phyloP scores from a whole-genome alignment of 768 basidiomycete genomes.

The Gelatoporia subvermispora region DNA sequence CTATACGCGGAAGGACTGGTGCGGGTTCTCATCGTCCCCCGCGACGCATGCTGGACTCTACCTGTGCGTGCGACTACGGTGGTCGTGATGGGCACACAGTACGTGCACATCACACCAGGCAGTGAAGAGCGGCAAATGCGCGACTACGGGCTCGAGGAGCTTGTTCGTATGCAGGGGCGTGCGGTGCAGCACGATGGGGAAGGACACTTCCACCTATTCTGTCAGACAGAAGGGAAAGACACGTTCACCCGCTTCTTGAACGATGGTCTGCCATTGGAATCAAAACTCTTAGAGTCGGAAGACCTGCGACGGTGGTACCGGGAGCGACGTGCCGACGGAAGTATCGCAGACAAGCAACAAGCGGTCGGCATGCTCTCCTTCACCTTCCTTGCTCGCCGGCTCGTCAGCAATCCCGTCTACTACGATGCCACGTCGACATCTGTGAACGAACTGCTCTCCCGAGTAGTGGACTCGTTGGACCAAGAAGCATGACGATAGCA shows the following conservation, averaged over 20 bases:
- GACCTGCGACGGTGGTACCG: slow-evolving; percentile 46
- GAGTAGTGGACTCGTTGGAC: slow-evolving; percentile 58
- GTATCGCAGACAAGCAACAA: slow-evolving; percentile 53
- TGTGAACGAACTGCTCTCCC: slow-evolving; percentile 56
- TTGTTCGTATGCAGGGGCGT: slow-evolving; percentile 88
- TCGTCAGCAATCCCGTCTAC: slow-evolving; percentile 78
- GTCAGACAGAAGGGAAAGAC: slow-evolving; percentile 81
- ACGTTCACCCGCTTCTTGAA: slow-evolving; percentile 79
- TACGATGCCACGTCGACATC: slow-evolving; percentile 55
- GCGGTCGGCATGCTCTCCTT: slow-evolving; percentile 74
- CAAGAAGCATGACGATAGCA: neutral
- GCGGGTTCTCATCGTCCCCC: slow-evolving; percentile 75
- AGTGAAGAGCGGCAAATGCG: slow-evolving; percentile 60
- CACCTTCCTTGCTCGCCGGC: slow-evolving; percentile 71
- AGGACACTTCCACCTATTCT: slow-evolving; percentile 81
- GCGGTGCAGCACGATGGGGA: slow-evolving; percentile 55
- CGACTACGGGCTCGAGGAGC: slow-evolving; percentile 77
- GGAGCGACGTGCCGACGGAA: slow-evolving; percentile 31
- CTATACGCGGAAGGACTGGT: slow-evolving; percentile 79
- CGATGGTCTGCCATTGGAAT: slow-evolving; percentile 89
- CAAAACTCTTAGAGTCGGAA: slow-evolving; percentile 52
- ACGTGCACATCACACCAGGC: slow-evolving; percentile 45
- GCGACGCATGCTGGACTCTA: slow-evolving; percentile 85
- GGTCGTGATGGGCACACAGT: slow-evolving; percentile 91
- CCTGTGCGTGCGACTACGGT: slow-evolving; percentile 80